phyloP scores from a whole-genome alignment of 2,329 filamentous ascomycete genomes.

The Xylogone sp. region DNA sequence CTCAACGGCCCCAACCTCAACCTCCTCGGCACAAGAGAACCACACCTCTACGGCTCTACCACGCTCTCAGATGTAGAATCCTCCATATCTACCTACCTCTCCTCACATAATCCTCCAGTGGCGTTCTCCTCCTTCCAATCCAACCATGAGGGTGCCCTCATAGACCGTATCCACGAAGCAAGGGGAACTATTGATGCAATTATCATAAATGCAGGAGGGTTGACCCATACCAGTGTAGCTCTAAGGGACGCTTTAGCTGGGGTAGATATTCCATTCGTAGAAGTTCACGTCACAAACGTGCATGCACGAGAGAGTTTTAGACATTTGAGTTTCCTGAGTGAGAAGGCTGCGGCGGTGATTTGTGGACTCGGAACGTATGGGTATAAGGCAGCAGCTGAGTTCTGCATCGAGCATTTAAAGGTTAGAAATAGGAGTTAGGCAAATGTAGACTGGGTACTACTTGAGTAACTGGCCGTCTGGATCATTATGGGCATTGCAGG shows the following conservation, averaged over 20 bases:
- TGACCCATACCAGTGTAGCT: slow-evolving; percentile 73
- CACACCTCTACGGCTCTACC: slow-evolving; percentile 66
- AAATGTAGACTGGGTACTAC: too few relatives aligned
- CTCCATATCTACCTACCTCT: not conserved
- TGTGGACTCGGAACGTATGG: slow-evolving; percentile 63
- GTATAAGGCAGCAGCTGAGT: slow-evolving; percentile 58
- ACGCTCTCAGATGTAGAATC: slow-evolving; percentile 60
- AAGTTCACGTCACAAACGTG: slow-evolving; percentile 74
- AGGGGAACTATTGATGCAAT: slow-evolving; percentile 57
- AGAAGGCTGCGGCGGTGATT: slow-evolving; percentile 72
- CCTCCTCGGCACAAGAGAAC: slow-evolving; percentile 72
- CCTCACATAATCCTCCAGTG: not conserved
- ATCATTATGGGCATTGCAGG: too few relatives aligned
- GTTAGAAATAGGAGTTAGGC: slow-evolving; percentile 3
- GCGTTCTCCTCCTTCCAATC: slow-evolving; percentile 62
- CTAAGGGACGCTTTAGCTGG: slow-evolving; percentile 70
- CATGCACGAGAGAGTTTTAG: slow-evolving; percentile 67
- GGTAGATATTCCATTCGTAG: slow-evolving; percentile 69
- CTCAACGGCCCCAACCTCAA: slow-evolving; percentile 85
- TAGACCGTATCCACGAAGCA: slow-evolving; percentile 54
- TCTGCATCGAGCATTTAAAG: slow-evolving; percentile 43
- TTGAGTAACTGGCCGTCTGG: too few relatives aligned
- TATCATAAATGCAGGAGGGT: slow-evolving; percentile 72
- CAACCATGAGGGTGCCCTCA: slow-evolving; percentile 63
- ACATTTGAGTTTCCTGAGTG: slow-evolving; percentile 67